Conservation (phyloP, 495 filamentous ascomycete genomes). For the Trichoderma virens region DNA sequence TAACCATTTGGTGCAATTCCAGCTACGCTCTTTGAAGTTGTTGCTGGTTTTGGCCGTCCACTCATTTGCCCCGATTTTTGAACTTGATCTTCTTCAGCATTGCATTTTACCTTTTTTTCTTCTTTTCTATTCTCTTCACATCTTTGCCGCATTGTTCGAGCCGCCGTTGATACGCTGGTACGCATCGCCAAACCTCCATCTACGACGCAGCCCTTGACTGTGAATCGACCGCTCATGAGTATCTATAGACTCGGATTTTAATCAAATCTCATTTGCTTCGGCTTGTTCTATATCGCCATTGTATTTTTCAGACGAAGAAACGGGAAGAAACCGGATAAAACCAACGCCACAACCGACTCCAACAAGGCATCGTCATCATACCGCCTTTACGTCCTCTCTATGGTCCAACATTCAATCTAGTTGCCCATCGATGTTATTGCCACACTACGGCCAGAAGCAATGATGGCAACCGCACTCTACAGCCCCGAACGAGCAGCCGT, state of each 20-base stretch:
- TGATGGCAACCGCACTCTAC: slow-evolving; percentile 33
- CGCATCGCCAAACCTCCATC: background rate
- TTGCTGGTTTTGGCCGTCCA: slow-evolving; percentile 34
- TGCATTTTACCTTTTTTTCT: slow-evolving; percentile 13
- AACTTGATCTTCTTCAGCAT: slow-evolving; percentile 16
- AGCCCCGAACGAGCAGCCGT: slow-evolving; percentile 29
- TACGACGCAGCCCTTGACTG: background rate
- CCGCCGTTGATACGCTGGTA: slow-evolving; percentile 1
- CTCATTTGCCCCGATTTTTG: slow-evolving; percentile 21
- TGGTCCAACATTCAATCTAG: slow-evolving; percentile 16
- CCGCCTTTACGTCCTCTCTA: background rate
- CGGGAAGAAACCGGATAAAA: background rate
- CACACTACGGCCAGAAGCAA: slow-evolving; percentile 40
- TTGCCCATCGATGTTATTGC: slow-evolving; percentile 33
- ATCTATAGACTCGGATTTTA: background rate
- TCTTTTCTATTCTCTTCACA: slow-evolving; percentile 19
- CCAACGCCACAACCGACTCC: background rate
- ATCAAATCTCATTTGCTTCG: background rate
- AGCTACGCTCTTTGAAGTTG: slow-evolving; percentile 23
- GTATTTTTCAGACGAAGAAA: background rate
- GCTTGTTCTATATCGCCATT: background rate
- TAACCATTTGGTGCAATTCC: slow-evolving; percentile 27
- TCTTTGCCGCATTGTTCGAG: slow-evolving; percentile 5
- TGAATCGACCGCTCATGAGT: background rate
- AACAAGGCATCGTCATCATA: background rate